Conservation (phyloP, 2,329 filamentous ascomycete species). For the Aspergillus texensis region DNA sequence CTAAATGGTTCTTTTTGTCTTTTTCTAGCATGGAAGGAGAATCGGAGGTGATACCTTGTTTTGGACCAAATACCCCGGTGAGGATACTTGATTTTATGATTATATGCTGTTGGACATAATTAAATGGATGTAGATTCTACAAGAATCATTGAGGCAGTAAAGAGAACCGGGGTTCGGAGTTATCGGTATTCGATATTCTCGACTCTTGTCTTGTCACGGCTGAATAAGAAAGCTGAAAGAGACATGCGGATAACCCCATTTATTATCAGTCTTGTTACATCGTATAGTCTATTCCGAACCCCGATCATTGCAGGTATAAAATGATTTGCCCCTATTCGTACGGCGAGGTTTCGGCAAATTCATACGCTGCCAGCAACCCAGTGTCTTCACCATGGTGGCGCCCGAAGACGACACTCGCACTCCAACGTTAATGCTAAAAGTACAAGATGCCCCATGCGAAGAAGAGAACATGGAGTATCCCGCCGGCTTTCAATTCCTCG, state of each 20-base stretch:
- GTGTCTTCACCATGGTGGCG: background rate
- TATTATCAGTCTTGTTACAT: background rate
- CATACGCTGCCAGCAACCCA: background rate
- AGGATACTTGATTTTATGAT: constrained; percentile 6
- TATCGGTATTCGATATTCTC: background rate
- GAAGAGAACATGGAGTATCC: background rate
- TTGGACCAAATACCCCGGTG: constrained; percentile 11
- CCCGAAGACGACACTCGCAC: background rate
- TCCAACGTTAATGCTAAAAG: background rate
- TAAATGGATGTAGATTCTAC: background rate
- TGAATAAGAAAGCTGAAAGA: background rate
- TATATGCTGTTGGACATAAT: background rate
- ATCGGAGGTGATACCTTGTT: constrained; percentile 6
- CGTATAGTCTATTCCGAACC: background rate
- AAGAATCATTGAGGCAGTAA: background rate
- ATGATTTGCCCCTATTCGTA: too few species aligned
- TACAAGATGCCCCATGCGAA: background rate
- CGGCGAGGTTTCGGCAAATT: background rate
- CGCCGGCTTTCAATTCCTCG: background rate
- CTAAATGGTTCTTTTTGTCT: background rate
- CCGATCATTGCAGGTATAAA: background rate
- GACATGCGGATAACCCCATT: background rate
- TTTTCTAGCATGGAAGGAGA: constrained; percentile 7
- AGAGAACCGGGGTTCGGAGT: background rate
- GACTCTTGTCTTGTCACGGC: background rate